Evolutionary conservation across 306 rosid species (phyloP).

Genomic region (Vigna unguiculata): DNA sequence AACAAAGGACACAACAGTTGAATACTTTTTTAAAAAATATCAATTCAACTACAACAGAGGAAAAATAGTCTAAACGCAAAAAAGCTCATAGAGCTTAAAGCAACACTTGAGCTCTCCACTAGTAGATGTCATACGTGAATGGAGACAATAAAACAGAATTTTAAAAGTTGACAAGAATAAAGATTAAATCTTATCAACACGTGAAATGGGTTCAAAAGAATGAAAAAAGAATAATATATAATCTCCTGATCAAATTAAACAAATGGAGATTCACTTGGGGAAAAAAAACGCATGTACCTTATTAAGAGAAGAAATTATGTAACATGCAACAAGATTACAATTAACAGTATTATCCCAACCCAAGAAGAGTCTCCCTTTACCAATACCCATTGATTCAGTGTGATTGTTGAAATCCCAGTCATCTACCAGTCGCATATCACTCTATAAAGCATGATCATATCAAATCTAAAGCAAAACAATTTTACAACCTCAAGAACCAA

Average conservation of each 20-base stretch:
- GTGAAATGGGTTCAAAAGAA: conserved; percentile 20
- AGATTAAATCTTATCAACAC: conserved; percentile 4
- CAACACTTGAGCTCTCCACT: conserved; percentile 17
- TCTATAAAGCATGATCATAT: conserved; percentile 15
- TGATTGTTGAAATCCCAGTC: conserved; percentile 32
- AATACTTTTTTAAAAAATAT: conserved; percentile 12
- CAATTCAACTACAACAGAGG: conserved; percentile 29
- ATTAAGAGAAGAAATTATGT: conserved; percentile 17
- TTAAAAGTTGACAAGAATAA: neutral
- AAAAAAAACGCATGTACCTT: neutral
- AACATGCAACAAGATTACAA: conserved; percentile 32
- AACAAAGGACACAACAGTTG: neutral
- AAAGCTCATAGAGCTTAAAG: conserved; percentile 17
- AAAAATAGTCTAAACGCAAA: conserved; percentile 10
- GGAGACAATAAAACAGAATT: neutral
- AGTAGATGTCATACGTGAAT: conserved; percentile 9
- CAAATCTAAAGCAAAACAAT: conserved; percentile 33
- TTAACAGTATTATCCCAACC: conserved; percentile 8
- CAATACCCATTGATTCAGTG: conserved; percentile 8
- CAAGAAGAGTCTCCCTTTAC: conserved; percentile 7
- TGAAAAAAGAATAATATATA: neutral
- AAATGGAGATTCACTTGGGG: neutral
- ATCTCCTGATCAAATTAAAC: conserved; percentile 30
- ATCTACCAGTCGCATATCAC: neutral
- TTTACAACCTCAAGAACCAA: conserved; percentile 5